Percentiles rank a stretch among this genome's conserved stretches.
Evolutionary conservation across 768 basidiomycete genomes (phyloP).

Genomic region (Pulveroboletus sp.): DNA sequence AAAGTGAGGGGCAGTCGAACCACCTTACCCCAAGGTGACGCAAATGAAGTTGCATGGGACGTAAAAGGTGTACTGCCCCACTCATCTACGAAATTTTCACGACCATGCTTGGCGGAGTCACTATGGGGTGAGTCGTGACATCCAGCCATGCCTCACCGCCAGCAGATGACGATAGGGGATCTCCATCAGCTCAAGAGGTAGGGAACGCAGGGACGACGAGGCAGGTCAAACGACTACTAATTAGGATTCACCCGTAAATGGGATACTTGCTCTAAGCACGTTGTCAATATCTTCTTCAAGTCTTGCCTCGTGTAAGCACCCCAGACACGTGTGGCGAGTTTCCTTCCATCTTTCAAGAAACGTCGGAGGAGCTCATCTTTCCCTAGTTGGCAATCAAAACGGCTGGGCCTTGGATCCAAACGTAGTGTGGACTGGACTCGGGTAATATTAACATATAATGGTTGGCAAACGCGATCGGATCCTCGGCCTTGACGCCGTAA

Average conservation of each 20-base stretch:
- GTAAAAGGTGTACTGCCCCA: not conserved
- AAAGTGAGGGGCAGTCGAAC: constrained; percentile 1
- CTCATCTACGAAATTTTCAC: not conserved
- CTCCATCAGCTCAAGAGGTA: not conserved
- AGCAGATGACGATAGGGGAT: not conserved
- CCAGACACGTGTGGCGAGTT: not conserved
- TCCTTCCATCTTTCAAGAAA: not conserved
- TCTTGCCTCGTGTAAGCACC: not conserved
- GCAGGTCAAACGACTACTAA: not conserved
- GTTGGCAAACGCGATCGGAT: not conserved
- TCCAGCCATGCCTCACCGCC: not conserved
- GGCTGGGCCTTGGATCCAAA: not conserved
- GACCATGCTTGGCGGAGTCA: not conserved
- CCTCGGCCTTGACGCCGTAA: not conserved
- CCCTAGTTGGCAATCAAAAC: not conserved
- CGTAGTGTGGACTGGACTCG: not conserved
- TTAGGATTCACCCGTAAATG: not conserved
- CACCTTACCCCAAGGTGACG: not conserved
- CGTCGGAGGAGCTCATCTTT: not conserved
- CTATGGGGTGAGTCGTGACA: not conserved
- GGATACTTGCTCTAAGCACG: not conserved
- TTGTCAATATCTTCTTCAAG: not conserved
- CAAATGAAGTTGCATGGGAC: not conserved
- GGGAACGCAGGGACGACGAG: not conserved
- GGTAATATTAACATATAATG: not conserved